Percentiles rank a stretch among this genome's conserved stretches.
Conservation (phyloP, 306 rosid genomes). For the Trifolium pratense region DNA sequence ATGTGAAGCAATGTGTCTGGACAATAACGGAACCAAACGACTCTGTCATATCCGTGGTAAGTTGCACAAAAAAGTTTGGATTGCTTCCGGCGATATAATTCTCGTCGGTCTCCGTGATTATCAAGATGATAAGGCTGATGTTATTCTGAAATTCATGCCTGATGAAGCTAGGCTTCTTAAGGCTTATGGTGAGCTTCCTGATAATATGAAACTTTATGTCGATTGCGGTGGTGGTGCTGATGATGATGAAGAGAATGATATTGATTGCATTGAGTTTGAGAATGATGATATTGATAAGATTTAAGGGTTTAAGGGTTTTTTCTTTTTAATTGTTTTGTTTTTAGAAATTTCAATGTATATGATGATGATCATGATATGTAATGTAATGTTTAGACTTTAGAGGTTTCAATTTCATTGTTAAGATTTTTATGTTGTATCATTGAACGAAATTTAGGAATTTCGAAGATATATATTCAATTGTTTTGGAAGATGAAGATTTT, state of each 20-base stretch:
- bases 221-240: slow-evolving; percentile 6
- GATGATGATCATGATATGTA: too few relatives aligned
- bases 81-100: not conserved
- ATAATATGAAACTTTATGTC: not conserved
- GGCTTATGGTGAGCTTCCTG: slow-evolving; percentile 6
- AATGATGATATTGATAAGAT: slow-evolving; percentile 28
- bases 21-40: not conserved
- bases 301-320: not conserved
- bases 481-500: too few relatives aligned
- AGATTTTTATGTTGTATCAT: too few relatives aligned
- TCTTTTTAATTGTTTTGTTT: too few relatives aligned
- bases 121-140: slow-evolving; percentile 28
- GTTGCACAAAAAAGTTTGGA: slow-evolving; percentile 29
- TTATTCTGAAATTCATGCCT: slow-evolving; percentile 6
- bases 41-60: slow-evolving; percentile 27
- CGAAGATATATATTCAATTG: too few relatives aligned
- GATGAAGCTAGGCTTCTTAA: slow-evolving; percentile 10
- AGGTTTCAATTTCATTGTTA: too few relatives aligned
- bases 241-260: not conserved
- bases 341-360: not conserved
- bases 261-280: slow-evolving; percentile 15
- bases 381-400: too few relatives aligned
- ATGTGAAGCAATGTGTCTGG: slow-evolving; percentile 9
- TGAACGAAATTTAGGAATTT: too few relatives aligned
- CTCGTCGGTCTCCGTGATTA: slow-evolving; percentile 5